Conservation (phyloP, 768 basidiomycete species). For the Rhodotorula kratochvilovae region DNA sequence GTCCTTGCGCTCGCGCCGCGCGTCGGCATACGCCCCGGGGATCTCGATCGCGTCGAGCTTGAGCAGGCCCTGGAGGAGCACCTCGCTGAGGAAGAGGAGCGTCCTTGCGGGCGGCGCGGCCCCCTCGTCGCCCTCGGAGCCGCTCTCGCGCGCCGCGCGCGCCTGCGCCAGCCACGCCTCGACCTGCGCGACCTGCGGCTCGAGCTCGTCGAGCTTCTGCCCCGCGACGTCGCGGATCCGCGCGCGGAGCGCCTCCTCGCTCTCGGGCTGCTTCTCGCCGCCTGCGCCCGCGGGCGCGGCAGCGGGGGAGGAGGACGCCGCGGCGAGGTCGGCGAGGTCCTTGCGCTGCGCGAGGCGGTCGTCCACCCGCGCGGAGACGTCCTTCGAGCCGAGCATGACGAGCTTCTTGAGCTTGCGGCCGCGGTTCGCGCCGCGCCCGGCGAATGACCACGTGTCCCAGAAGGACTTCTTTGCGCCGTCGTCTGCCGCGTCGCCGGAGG, state of each 20-base stretch:
- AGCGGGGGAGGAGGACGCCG: not conserved
- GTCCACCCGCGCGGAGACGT: slow-evolving; percentile 28
- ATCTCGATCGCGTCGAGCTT: slow-evolving; percentile 75
- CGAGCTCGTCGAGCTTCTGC: slow-evolving; percentile 19
- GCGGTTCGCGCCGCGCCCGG: slow-evolving; percentile 1
- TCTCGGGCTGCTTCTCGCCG: slow-evolving; percentile 18
- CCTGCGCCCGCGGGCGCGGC: not conserved
- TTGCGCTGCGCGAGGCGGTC: slow-evolving; percentile 31
- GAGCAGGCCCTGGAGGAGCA: slow-evolving; percentile 79
- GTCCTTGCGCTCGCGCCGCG: slow-evolving; percentile 72
- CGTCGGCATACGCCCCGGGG: slow-evolving; percentile 70
- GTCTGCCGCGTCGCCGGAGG: not conserved
- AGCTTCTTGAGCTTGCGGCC: slow-evolving; percentile 31
- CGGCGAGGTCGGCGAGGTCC: slow-evolving; percentile 22
- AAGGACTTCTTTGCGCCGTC: slow-evolving; percentile 1
- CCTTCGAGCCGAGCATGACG: slow-evolving; percentile 34
- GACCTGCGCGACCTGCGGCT: slow-evolving; percentile 26
- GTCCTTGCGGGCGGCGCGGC: slow-evolving; percentile 51
- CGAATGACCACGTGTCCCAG: slow-evolving; percentile 32
- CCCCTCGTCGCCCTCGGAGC: slow-evolving; percentile 48
- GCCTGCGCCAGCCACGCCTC: slow-evolving; percentile 32
- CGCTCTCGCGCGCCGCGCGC: slow-evolving; percentile 16
- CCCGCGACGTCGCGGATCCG: slow-evolving; percentile 27
- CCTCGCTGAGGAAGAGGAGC: slow-evolving; percentile 58
- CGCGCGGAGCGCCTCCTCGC: slow-evolving; percentile 10